Conservation (phyloP, 1,284 basidiomycete genomes). For the Marasmius tenuissimus region DNA sequence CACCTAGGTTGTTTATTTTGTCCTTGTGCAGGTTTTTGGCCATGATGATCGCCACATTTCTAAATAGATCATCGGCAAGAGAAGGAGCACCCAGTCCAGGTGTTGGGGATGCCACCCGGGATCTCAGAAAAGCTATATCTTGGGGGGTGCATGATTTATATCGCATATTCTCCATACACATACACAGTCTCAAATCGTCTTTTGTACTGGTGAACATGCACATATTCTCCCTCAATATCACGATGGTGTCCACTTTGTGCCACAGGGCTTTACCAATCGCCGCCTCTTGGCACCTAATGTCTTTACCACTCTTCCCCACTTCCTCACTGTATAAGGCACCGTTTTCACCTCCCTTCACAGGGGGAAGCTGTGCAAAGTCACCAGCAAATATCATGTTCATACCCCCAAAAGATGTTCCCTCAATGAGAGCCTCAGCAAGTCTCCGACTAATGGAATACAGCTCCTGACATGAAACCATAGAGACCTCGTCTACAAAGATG, state of each 20-base stretch:
- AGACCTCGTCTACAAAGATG: slow-evolving; percentile 8
- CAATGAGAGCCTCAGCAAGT: neutral
- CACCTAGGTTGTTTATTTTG: neutral
- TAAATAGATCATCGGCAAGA: neutral
- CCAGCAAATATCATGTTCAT: slow-evolving; percentile 11
- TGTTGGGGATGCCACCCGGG: no score
- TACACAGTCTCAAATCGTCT: neutral
- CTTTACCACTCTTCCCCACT: neutral
- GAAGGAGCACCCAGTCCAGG: no score
- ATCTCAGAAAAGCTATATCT: neutral
- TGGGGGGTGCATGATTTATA: neutral
- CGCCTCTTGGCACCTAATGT: neutral
- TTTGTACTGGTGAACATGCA: neutral
- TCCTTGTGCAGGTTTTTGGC: neutral
- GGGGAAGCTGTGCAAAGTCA: slow-evolving; percentile 8
- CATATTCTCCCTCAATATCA: slow-evolving; percentile 24
- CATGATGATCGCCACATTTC: slow-evolving; percentile 4
- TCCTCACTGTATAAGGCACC: slow-evolving; percentile 16
- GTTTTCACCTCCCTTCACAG: neutral
- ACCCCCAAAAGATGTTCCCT: slow-evolving; percentile 1
- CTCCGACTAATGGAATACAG: slow-evolving; percentile 6
- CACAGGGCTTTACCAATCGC: slow-evolving; percentile 19
- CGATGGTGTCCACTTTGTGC: slow-evolving; percentile 20
- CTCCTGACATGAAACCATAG: slow-evolving; percentile 17
- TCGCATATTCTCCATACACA: slow-evolving; percentile 4